phyloP scores from a whole-genome alignment of 768 basidiomycete genomes.

The Hericium alpestre region DNA sequence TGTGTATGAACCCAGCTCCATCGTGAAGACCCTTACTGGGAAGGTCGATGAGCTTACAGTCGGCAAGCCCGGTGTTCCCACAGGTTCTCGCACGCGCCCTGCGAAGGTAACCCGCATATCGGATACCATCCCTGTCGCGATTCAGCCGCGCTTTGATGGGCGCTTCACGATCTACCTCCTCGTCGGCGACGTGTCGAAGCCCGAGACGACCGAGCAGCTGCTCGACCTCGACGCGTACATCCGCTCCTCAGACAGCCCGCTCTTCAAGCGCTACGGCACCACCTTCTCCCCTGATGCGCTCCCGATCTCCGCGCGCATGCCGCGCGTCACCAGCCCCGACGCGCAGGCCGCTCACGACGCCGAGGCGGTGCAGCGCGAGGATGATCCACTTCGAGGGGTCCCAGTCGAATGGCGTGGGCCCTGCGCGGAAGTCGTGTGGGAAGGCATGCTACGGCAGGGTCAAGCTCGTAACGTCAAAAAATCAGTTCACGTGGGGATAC shows the following conservation, averaged over 20 bases:
- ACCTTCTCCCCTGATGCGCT: background rate
- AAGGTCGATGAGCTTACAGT: background rate
- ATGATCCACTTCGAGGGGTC: conserved; percentile 81
- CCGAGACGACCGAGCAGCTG: background rate
- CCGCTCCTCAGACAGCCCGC: background rate
- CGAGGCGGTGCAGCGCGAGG: conserved; percentile 34
- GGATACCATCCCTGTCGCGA: conserved; percentile 4
- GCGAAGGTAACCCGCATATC: conserved; percentile 4
- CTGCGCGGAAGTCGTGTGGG: conserved; percentile 70
- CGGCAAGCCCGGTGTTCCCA: conserved; percentile 1
- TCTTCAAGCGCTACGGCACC: conserved; percentile 1
- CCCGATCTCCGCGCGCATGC: conserved; percentile 2
- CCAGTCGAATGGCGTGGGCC: conserved; percentile 51
- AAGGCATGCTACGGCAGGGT: conserved; percentile 48
- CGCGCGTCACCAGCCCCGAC: background rate
- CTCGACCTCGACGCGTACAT: conserved; percentile 2
- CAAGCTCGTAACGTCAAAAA: background rate
- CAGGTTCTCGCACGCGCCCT: conserved; percentile 3
- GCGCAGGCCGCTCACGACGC: conserved; percentile 38
- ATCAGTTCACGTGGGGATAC: background rate
- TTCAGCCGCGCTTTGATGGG: conserved; percentile 4
- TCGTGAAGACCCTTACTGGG: background rate
- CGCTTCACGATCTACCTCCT: conserved; percentile 4
- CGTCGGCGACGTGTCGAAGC: conserved; percentile 2
- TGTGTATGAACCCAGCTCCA: background rate